These are phyloP conservation scores for Aureobasidium leucospermi DNA, from an alignment of 2,329 filamentous ascomycete species.

Conservation along the genomic window DNA sequence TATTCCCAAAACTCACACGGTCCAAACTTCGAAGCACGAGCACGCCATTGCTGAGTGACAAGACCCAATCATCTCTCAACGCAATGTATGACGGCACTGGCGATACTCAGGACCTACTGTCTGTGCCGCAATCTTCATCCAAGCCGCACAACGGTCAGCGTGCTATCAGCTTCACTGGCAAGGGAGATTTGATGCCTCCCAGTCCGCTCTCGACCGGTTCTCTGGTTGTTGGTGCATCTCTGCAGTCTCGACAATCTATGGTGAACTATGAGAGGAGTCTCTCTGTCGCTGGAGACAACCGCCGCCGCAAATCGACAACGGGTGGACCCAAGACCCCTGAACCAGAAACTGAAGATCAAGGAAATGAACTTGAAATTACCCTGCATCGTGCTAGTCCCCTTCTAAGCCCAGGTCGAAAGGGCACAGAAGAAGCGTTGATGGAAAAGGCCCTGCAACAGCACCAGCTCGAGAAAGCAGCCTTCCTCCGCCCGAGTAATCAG, in stretches of 20 bases:
- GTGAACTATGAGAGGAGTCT: constrained; percentile 25
- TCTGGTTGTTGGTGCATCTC: not conserved
- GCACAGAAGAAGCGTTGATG: constrained; percentile 22
- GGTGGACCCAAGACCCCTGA: constrained; percentile 18
- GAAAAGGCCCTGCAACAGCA: constrained; percentile 27
- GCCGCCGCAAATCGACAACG: constrained; percentile 22
- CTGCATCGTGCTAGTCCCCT: constrained; percentile 18
- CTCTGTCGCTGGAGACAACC: constrained; percentile 22
- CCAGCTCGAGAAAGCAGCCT: constrained; percentile 26
- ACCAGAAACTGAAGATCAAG: constrained; percentile 19
- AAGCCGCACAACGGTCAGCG: constrained; percentile 10
- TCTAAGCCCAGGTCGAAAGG: not conserved
- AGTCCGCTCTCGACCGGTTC: not conserved
- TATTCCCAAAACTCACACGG: constrained; percentile 20
- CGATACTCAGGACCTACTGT: constrained; percentile 19
- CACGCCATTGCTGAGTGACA: constrained; percentile 18
- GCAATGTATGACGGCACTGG: constrained; percentile 19
- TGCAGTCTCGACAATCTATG: constrained; percentile 18
- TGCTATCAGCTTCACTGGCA: not conserved
- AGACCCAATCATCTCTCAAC: not conserved
- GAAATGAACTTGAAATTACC: constrained; percentile 12
- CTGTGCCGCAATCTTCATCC: constrained; percentile 14
- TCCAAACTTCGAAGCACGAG: constrained; percentile 22
- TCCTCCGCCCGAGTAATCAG: constrained; percentile 27
- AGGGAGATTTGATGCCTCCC: not conserved